Evolutionary conservation across 805 yeast genomes (phyloP).

Genomic region (Nakazawaea molendinolei): DNA sequence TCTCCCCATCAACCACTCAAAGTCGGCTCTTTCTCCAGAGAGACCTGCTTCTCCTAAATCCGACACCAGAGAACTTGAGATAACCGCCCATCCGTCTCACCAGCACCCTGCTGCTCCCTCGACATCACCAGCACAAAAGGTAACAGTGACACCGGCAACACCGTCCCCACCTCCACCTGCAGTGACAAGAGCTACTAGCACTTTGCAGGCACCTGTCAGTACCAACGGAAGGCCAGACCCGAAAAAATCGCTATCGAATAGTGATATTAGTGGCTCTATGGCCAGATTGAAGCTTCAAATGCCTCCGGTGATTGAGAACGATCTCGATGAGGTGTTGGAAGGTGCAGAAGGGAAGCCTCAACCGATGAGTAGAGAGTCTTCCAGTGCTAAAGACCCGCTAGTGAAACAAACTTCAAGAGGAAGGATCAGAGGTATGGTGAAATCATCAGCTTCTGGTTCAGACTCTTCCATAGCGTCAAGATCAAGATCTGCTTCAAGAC

Average conservation of each 20-base stretch:
- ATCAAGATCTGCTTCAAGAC: conserved; percentile 8
- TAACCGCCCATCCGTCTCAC: too few species aligned
- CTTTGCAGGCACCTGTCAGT: conserved; percentile 1
- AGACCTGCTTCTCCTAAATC: too few species aligned
- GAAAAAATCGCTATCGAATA: conserved; percentile 12
- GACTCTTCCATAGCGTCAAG: conserved; percentile 4
- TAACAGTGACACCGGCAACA: conserved; percentile 2
- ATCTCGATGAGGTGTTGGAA: conserved; percentile 25
- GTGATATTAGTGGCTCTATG: conserved; percentile 20
- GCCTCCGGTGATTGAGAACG: conserved; percentile 27
- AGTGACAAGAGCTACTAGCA: background rate
- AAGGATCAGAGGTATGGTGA: background rate
- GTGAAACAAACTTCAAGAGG: conserved; percentile 1
- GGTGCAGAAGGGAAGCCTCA: conserved; percentile 1
- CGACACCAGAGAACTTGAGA: too few species aligned
- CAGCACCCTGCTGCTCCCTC: too few species aligned
- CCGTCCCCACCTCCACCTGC: background rate
- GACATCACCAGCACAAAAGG: background rate
- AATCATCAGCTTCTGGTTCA: background rate
- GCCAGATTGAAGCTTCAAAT: conserved; percentile 21
- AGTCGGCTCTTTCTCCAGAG: too few species aligned
- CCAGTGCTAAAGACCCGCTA: background rate
- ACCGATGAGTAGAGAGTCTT: background rate
- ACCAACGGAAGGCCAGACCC: conserved; percentile 10
- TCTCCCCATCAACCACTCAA: conserved; percentile 5